Evolutionary conservation across 108 stramenopile species (phyloP), one percentile per base, ranked within the genome.

Genomic region (Skeletonema potamos): DNA sequence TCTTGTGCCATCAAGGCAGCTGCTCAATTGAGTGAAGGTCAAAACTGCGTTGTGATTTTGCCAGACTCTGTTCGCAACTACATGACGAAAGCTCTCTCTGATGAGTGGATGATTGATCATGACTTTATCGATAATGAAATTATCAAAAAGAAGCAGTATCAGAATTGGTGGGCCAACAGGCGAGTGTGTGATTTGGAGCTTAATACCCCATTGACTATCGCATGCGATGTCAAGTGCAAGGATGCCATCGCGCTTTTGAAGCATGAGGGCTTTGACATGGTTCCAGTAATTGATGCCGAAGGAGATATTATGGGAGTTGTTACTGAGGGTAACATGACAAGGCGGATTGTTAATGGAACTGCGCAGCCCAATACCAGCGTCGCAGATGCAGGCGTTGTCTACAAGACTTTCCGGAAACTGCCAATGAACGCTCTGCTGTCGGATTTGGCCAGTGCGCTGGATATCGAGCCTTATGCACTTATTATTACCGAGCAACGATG

Each of bases 21-120:
- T n/a, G 72, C 79, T 22, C 27, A 54, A 0, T 87, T 95, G 61
- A 68, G 71, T 27, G 71, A 72, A 18, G 94, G 92, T 10, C 87
- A 97, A 68, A 79, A 86, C 6, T 86, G 85, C 43, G 90, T 91
- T 22, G 92, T 97, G 2, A 81, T 97, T 55, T 81, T 97, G 4
- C 94, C 97, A 0, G 97, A 97, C 70, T 89, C 87, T 6, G 91
- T 95, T 20, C 82, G 96, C 12, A 97, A 97, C 76, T 97, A 97
- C 95, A 96, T 97, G 95, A 94, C 93, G 72, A 97, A 97, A 85
- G 91, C 87, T 37, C 73, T 97, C 6, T 83, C 76, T 32, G 93
- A 97, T 83, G 87, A 93, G 68, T 97, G 97, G 97, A 96, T 97
- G 96, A 73, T 86, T 29, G 94, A 96, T 77, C 81, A 95, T 64